These are phyloP conservation scores for Chalciporus chontae DNA, from an alignment of 768 basidiomycete species.

Conservation along the genomic window DNA sequence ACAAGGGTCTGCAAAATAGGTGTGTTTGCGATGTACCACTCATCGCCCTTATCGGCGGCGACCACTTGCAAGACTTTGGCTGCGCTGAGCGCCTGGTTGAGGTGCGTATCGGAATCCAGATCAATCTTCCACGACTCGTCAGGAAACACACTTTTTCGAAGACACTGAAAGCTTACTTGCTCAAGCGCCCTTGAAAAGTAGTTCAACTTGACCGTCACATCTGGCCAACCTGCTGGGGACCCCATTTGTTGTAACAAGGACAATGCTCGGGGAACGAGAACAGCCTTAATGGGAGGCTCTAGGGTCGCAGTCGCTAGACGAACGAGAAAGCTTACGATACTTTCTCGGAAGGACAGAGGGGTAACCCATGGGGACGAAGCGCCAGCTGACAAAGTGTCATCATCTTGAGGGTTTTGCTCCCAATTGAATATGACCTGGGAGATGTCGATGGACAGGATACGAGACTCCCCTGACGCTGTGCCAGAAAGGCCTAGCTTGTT, in stretches of 20 bases:
- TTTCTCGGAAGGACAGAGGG: constrained; percentile 78
- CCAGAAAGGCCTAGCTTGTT: constrained; percentile 81
- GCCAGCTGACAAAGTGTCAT: constrained; percentile 20
- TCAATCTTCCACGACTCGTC: constrained; percentile 52
- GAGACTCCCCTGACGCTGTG: constrained; percentile 70
- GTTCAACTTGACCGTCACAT: constrained; percentile 86
- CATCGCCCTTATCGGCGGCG: constrained; percentile 73
- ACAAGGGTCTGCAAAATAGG: constrained; percentile 75
- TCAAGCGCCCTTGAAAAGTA: constrained; percentile 86
- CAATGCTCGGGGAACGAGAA: constrained; percentile 61
- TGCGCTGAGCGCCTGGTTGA: constrained; percentile 70
- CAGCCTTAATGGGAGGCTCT: constrained; percentile 37
- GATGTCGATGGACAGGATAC: constrained; percentile 85
- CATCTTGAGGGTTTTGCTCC: constrained; percentile 64
- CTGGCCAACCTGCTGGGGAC: constrained; percentile 81
- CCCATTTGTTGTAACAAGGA: constrained; percentile 72
- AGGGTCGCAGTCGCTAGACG: constrained; percentile 74
- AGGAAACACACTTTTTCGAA: constrained; percentile 1
- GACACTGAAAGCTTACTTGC: constrained; percentile 47
- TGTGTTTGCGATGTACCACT: constrained; percentile 77
- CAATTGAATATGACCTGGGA: constrained; percentile 90
- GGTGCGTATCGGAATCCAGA: constrained; percentile 57
- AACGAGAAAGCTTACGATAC: constrained; percentile 93
- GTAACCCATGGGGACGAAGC: constrained; percentile 57
- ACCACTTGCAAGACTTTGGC: constrained; percentile 89